These are phyloP conservation scores for Citrullus amarus DNA, from an alignment of 306 rosid species.

Conservation along the genomic window DNA sequence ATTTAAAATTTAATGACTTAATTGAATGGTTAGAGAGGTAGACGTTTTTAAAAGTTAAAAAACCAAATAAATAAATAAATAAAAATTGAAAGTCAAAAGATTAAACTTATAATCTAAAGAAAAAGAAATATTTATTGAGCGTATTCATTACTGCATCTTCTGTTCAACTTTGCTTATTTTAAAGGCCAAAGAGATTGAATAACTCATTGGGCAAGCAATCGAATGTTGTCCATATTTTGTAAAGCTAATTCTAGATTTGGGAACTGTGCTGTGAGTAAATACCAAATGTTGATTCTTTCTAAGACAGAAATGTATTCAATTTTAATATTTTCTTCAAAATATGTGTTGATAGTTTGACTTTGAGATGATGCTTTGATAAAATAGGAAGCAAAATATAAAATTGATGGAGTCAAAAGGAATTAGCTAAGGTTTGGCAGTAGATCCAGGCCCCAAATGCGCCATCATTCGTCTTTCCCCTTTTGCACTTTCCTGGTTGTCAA, in stretches of 20 bases:
- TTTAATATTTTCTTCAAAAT: background rate
- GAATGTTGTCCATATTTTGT: background rate
- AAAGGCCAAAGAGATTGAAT: background rate
- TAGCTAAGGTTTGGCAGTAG: constrained; percentile 16
- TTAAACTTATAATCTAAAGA: too few species aligned
- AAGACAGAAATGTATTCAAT: background rate
- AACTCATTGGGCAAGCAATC: background rate
- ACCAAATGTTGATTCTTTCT: background rate
- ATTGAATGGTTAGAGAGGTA: too few species aligned
- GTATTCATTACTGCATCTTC: background rate
- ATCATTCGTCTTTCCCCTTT: background rate
- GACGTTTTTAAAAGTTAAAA: too few species aligned
- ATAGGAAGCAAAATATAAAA: background rate
- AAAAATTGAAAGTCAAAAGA: too few species aligned
- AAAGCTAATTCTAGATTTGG: background rate
- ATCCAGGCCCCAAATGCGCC: background rate
- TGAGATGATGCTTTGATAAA: background rate
- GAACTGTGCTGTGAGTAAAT: background rate
- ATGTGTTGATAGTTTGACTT: background rate
- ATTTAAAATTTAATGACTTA: too few species aligned
- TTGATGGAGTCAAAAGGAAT: background rate
- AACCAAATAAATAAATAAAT: too few species aligned
- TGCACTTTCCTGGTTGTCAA: background rate
- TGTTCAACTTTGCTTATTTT: background rate
- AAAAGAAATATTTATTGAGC: background rate